Evolutionary conservation across 208 protist species (phyloP).

Genomic region (Acanthamoeba castellanii): DNA sequence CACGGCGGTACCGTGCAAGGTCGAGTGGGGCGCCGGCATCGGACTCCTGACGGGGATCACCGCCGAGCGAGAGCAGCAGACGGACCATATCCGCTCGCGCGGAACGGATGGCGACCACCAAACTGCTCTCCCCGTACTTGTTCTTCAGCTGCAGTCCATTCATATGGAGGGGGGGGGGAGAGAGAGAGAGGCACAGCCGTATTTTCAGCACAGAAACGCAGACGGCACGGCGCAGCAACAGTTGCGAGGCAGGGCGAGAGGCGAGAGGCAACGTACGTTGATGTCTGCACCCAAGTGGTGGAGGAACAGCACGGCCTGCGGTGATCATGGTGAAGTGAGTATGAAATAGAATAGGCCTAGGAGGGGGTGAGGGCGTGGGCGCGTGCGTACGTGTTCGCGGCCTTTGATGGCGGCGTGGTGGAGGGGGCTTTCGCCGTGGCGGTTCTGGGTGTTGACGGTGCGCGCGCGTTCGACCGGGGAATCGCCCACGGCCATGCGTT

Average conservation of each 20-base stretch:
- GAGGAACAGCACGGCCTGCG: conserved; percentile 22
- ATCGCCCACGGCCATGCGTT: conserved; percentile 58
- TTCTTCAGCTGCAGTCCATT: background rate
- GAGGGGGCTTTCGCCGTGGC: conserved; percentile 67
- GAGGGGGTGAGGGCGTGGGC: background rate
- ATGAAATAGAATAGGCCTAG: background rate
- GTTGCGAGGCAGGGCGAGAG: too few species aligned
- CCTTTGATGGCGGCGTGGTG: conserved; percentile 65
- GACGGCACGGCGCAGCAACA: conserved; percentile 26
- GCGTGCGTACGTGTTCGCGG: conserved; percentile 18
- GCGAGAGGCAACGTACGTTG: background rate
- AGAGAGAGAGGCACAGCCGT: too few species aligned
- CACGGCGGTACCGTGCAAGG: background rate
- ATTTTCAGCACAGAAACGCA: background rate
- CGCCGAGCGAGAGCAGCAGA: conserved; percentile 17
- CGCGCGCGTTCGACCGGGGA: conserved; percentile 37
- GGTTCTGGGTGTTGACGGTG: conserved; percentile 64
- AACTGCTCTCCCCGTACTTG: conserved; percentile 54
- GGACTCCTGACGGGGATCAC: background rate
- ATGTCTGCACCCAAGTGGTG: conserved; percentile 56
- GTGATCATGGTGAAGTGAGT: background rate
- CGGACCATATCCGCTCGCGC: conserved; percentile 50
- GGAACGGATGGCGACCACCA: conserved; percentile 53
- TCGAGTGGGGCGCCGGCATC: conserved; percentile 18
- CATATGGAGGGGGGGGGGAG: background rate